Base-by-base conservation (phyloP, 1,284 basidiomycete species). In the Pascua sp. region DNA sequence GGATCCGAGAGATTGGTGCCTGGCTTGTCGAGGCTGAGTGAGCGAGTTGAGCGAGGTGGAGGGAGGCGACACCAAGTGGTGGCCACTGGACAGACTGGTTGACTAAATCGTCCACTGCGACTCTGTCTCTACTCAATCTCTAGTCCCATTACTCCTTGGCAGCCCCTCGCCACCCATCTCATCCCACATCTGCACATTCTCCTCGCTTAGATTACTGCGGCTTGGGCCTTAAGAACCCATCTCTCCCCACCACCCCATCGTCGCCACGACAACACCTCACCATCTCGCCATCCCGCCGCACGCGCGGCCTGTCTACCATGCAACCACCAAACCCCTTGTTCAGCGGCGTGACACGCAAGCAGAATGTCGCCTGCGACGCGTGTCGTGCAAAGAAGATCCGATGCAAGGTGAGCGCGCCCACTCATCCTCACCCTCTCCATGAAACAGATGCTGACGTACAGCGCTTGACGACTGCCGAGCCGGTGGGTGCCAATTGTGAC, bases 311-410 rank as follows among this genome's bases (percentile, higher is more conserved):
- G 4, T 32, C 24, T 32, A 50, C 37, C 15, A 43, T 43, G 49
- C 24, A 42, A 15, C 47, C 16, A 36, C n/a, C 2, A 37, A 46
- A 18, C 18, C 48, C 53, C 3, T 49, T 56, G 12, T 62, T 55
- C 49, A 55, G 40, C 40, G 58, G 58, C 4, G 53, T 56, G 13
- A 60, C 63, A 5, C 54, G 71, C 37, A 91, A 90, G 72, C 90
- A 93, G 78, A 93, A 93, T 72, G 89, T 90, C 18, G 90, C 90
- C 24, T 93, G 90, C 73, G 90, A 93, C 79, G 87, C 88, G 51
- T 92, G 90, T 82, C 54, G 73, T 11, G 47, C 58, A 24, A 73
- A 70, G 64, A 75, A 75, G 59, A 64, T 75, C 32, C 53, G 69
- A 47, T 76, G 74, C 47, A 54, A 57, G 24, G 24, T 32, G 24